Conservation (phyloP, 2,329 filamentous ascomycete species). For the Didymellaceae sp. region DNA sequence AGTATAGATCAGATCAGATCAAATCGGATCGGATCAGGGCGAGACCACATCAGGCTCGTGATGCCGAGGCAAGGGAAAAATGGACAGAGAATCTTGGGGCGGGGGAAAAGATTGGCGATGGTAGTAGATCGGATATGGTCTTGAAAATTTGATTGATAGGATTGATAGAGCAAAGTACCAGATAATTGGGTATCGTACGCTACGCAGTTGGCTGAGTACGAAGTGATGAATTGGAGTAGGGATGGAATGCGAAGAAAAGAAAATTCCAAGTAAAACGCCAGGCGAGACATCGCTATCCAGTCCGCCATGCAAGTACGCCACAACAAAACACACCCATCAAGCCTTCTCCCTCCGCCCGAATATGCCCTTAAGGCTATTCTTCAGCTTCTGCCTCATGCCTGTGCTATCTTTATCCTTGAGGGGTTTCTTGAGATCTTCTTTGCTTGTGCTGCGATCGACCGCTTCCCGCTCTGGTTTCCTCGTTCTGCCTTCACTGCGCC, state of each 20-base stretch:
- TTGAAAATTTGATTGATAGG: too few species aligned
- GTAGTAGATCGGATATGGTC: too few species aligned
- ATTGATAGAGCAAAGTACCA: not conserved
- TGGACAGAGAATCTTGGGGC: too few species aligned
- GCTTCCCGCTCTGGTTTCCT: conserved; percentile 26
- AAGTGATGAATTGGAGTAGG: not conserved
- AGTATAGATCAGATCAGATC: too few species aligned
- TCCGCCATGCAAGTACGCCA: conserved; percentile 7
- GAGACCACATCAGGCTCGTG: too few species aligned
- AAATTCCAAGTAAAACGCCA: conserved; percentile 6
- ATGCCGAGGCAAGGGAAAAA: too few species aligned
- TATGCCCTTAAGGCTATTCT: conserved; percentile 10
- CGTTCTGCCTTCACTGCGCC: conserved; percentile 34
- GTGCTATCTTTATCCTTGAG: conserved; percentile 3
- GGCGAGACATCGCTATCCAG: conserved; percentile 11
- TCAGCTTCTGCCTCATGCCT: conserved; percentile 6
- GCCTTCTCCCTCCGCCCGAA: conserved; percentile 9
- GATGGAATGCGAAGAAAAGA: not conserved
- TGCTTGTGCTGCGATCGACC: conserved; percentile 8
- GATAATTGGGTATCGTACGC: conserved; percentile 4
- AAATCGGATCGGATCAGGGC: too few species aligned
- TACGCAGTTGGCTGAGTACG: not conserved
- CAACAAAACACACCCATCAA: not conserved
- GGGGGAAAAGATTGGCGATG: too few species aligned
- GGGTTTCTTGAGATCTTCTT: conserved; percentile 8